Conservation (phyloP, 208 protist species). For the Crithidia mellificae region DNA sequence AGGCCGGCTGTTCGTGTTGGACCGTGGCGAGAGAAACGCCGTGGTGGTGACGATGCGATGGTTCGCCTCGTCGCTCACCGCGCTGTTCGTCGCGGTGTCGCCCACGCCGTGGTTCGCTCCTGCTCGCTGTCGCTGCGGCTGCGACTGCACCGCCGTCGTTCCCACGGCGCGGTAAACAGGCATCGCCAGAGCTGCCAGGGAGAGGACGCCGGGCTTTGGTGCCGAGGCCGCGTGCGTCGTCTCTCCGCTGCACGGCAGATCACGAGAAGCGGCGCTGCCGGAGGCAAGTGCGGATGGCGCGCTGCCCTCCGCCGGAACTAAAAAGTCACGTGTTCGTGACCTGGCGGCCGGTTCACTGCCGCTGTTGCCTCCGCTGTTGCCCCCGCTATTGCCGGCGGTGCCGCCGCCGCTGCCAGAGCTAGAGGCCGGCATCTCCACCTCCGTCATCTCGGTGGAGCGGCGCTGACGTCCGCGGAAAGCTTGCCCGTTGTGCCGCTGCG, state of each 20-base stretch:
- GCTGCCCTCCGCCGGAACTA: neutral
- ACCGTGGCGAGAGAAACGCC: neutral
- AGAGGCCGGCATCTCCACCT: conserved; percentile 16
- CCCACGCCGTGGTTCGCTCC: neutral
- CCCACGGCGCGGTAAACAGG: neutral
- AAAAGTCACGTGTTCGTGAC: neutral
- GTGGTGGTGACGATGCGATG: neutral
- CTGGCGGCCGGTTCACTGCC: no score
- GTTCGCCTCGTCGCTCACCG: neutral
- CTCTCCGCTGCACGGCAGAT: neutral
- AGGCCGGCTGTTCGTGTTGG: neutral
- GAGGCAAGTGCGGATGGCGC: neutral
- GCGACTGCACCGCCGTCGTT: neutral
- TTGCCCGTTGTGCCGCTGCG: conserved; percentile 12
- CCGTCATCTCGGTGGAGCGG: conserved; percentile 21
- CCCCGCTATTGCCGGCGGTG: neutral
- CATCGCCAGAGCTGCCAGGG: neutral
- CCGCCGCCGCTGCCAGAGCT: neutral
- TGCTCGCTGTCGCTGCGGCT: neutral
- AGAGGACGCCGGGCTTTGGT: conserved; percentile 14
- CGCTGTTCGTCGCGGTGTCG: neutral
- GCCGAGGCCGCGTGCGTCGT: neutral
- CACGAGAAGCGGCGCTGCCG: neutral
- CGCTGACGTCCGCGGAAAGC: conserved; percentile 4
- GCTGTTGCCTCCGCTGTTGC: neutral